A percentile compares a stretch with the other conserved stretches of the same genome.
Evolutionary conservation across 179 eudicot genomes (phyloP).

Genomic region (Vitellaria paradoxa): DNA sequence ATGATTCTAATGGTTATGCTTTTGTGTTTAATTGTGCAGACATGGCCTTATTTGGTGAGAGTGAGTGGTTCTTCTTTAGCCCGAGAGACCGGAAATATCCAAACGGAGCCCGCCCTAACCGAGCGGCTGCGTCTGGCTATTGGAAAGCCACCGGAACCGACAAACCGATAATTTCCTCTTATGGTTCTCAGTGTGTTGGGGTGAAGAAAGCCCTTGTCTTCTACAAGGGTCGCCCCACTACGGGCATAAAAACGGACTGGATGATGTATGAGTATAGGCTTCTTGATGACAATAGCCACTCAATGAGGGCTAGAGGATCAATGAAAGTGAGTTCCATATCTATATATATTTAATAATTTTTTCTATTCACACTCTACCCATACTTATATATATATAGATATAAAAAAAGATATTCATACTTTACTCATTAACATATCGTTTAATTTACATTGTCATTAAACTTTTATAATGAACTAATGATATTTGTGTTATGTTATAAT

Average conservation of each 20-base stretch:
- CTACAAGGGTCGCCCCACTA: constrained; percentile 19
- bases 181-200: constrained; percentile 5
- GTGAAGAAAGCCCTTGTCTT: constrained; percentile 14
- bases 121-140: constrained; percentile 18
- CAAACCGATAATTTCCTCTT: constrained; percentile 17
- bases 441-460: no score
- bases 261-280: constrained; percentile 26
- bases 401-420: no score
- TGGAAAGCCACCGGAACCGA: constrained; percentile 29
- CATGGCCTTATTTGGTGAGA: constrained; percentile 43
- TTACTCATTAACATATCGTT: no score
- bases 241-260: constrained; percentile 22
- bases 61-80: constrained; percentile 26
- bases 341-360: no score
- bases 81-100: constrained; percentile 53
- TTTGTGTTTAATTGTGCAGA: constrained; percentile 23
- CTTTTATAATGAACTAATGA: no score
- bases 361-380: no score
- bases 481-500: no score
- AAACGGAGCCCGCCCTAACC: constrained; percentile 22
- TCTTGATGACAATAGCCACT: constrained; percentile 11
- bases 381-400: no score
- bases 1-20: neutral
- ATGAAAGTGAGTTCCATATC: constrained; percentile 16
- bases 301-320: constrained; percentile 11